These are phyloP conservation scores for Diaporthe sp. DNA, from an alignment of 2,329 filamentous ascomycete species.

Conservation along the genomic window DNA sequence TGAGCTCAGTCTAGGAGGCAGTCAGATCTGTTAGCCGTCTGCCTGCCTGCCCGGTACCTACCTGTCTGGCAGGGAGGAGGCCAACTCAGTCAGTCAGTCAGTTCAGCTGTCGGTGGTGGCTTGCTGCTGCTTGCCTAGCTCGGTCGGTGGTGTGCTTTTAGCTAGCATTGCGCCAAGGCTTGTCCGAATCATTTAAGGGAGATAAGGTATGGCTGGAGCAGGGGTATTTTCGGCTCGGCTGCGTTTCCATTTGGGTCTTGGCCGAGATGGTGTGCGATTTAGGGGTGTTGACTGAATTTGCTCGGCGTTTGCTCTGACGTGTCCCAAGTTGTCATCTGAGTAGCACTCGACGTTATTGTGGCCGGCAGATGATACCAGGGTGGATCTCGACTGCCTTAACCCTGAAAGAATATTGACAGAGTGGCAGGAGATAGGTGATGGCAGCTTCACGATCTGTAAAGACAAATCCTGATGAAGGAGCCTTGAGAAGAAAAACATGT, in stretches of 20 bases:
- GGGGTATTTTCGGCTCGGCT: neutral
- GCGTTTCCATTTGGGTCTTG: conserved; percentile 6
- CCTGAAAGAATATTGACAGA: neutral
- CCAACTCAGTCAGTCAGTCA: neutral
- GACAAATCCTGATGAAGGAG: rapidly evolving
- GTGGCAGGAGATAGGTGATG: neutral
- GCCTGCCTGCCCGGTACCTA: neutral
- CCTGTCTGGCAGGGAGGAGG: neutral
- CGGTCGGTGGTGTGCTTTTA: conserved; percentile 8
- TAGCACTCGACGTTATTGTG: neutral
- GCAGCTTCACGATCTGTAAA: neutral
- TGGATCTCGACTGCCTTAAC: neutral
- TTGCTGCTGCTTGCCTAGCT: neutral
- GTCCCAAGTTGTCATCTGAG: conserved; percentile 7
- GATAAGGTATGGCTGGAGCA: neutral
- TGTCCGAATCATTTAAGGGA: neutral
- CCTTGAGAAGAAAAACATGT: neutral
- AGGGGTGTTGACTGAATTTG: conserved; percentile 12
- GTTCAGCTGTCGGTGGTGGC: neutral
- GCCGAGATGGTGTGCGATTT: conserved; percentile 22
- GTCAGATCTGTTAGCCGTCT: no score
- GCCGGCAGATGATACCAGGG: neutral
- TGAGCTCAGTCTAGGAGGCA: no score
- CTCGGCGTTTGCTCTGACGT: conserved; percentile 1
- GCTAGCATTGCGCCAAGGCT: conserved; percentile 15